Evolutionary conservation across 805 yeast species (phyloP), one percentile per base, ranked within the genome.

Genomic region (Saccharomyces eubayanus): DNA sequence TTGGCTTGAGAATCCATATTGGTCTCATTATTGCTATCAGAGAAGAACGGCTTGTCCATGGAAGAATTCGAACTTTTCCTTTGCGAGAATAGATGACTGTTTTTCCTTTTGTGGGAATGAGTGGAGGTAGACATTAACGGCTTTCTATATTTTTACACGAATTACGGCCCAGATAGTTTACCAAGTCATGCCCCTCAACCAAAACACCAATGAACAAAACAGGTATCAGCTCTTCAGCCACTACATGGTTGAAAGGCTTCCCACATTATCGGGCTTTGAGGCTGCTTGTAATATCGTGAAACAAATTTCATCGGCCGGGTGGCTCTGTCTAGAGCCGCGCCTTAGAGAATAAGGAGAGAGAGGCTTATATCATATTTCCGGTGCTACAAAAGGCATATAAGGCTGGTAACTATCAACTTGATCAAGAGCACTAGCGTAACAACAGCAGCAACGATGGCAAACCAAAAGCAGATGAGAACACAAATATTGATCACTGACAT

Each of bases 401-500:
- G 8, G 8, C 24, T 36, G 24, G 43, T 21, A 36, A 36, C 9
- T 11, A 36, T 8, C 6, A 16, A 16, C 3, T 21, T 16, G 4
- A 3, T 6, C 16, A 36, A 5, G 9, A 2, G 20, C 43, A 5
- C 20, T 5, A 36, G 21, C 24, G 43, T 36, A 16, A 16, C 12
- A 16, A 16, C 21, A 9, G 4, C 10, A 16, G 24, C 11, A 36
- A n/a, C 11, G 6, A 36, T 36, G 43, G 43, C 24, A 36, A 36
- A 36, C 11, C 43, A 62, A 56, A 51, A 36, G 43, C 43, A 36
- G 20, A 36, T 36, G 43, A 36, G 43, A 36, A 65, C 70, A 1
- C 72, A 69, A 52, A 66, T 69, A 24, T 55, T 69, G 31, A 63
- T 69, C 31, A 69, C 72, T 2, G 68, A 66, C 55, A 53, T 69